Conservation (phyloP, 1,284 basidiomycete species). For the Apiotrichum mycotoxinovorans region DNA sequence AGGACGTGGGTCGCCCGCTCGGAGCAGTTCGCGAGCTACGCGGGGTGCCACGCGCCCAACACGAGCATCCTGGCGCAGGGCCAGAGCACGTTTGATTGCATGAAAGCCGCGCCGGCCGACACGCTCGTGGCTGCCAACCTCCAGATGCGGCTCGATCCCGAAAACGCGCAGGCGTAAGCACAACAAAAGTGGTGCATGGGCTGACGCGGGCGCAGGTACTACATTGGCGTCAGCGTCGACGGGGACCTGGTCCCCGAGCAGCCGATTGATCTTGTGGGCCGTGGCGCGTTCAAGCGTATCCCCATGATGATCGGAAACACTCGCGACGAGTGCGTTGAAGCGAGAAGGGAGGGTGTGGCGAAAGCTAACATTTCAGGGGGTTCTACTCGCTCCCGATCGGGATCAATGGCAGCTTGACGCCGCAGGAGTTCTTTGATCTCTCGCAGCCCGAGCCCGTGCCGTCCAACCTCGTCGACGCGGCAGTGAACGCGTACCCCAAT, state of each 20-base stretch:
- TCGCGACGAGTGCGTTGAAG: conserved; percentile 38
- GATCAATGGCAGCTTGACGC: neutral
- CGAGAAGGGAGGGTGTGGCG: neutral
- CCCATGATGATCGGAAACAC: conserved; percentile 48
- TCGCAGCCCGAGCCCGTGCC: neutral
- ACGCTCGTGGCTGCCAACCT: neutral
- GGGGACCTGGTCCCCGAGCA: conserved; percentile 42
- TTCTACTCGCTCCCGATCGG: neutral
- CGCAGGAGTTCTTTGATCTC: neutral
- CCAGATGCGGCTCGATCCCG: neutral
- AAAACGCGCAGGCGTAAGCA: neutral
- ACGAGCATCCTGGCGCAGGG: neutral
- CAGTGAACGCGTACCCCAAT: conserved; percentile 13
- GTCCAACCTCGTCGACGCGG: neutral
- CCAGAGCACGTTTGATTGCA: neutral
- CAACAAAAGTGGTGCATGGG: neutral
- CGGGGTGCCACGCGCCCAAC: conserved; percentile 1
- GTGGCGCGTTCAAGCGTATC: conserved; percentile 37
- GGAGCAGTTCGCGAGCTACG: neutral
- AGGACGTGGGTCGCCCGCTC: neutral
- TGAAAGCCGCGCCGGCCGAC: neutral
- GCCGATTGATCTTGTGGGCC: conserved; percentile 31
- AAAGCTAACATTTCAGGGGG: neutral
- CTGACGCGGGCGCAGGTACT: neutral
- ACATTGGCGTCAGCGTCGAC: conserved; percentile 36